Conservation (phyloP, 2,329 filamentous ascomycete species). For the Fusarium algeriense region DNA sequence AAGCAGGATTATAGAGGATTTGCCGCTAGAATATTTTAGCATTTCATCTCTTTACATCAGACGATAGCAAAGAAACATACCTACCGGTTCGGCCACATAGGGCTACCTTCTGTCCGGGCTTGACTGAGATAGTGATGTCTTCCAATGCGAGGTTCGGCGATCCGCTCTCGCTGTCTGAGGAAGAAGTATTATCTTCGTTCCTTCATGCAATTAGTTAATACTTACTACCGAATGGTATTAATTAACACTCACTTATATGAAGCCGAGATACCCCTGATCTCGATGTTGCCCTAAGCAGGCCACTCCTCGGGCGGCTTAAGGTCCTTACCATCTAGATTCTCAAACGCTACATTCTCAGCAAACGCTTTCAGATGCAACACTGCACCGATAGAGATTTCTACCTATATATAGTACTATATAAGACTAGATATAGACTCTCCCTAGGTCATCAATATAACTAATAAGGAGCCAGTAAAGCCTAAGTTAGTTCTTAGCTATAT, state of each 20-base stretch:
- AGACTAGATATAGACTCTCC: conserved; percentile 26
- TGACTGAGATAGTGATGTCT: background rate
- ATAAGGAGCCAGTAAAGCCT: conserved; percentile 54
- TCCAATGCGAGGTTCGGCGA: background rate
- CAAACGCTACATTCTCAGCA: background rate
- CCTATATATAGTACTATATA: conserved; percentile 30
- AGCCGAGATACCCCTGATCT: background rate
- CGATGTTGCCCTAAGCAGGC: background rate
- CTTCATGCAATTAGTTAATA: background rate
- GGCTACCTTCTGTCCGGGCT: conserved; percentile 47
- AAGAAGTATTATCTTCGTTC: background rate
- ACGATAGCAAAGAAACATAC: background rate
- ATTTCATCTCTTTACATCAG: background rate
- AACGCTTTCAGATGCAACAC: conserved; percentile 7
- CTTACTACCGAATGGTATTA: background rate
- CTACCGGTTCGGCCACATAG: conserved; percentile 53
- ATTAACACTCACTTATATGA: background rate
- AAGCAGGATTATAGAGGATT: conserved; percentile 57
- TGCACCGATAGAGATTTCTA: conserved; percentile 40
- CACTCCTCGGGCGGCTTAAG: background rate
- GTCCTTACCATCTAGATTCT: background rate
- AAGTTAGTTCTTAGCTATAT: conserved; percentile 57
- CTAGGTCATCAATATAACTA: conserved; percentile 54
- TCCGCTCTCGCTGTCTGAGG: background rate
- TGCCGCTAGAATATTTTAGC: conserved; percentile 50